phyloP scores from a whole-genome alignment of 495 filamentous ascomycete species.

The Geoglossum glabrum region DNA sequence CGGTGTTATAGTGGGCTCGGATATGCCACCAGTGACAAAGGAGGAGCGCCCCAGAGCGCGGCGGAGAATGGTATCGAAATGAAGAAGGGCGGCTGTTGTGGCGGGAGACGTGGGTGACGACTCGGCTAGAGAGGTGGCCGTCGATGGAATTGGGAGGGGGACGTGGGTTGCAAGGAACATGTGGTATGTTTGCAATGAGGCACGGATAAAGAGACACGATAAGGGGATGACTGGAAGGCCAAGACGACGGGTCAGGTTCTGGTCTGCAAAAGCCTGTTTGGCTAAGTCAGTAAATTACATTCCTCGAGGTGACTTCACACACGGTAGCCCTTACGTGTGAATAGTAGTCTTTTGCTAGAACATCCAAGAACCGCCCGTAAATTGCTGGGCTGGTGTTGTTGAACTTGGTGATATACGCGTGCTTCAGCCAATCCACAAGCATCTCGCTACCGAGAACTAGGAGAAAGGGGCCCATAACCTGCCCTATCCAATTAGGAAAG shows the following conservation, averaged over 20 bases:
- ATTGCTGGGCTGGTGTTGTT: constrained; percentile 85
- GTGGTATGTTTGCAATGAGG: constrained; percentile 89
- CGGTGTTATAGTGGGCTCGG: constrained; percentile 17
- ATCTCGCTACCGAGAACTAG: constrained; percentile 90
- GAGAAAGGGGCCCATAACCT: constrained; percentile 78
- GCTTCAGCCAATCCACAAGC: constrained; percentile 94
- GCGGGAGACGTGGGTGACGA: constrained; percentile 39
- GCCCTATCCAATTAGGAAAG: constrained; percentile 68
- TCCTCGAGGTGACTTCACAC: background rate
- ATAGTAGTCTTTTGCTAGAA: constrained; percentile 94
- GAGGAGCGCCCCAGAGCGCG: constrained; percentile 48
- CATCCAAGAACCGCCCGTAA: constrained; percentile 74
- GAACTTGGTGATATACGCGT: constrained; percentile 95
- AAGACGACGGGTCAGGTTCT: constrained; percentile 70
- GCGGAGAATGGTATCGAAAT: constrained; percentile 54
- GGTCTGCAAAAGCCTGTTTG: constrained; percentile 65
- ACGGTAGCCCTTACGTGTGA: constrained; percentile 40
- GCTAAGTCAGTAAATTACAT: constrained; percentile 5
- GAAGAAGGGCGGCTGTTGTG: constrained; percentile 49
- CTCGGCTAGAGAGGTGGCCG: constrained; percentile 41
- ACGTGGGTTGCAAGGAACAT: constrained; percentile 87
- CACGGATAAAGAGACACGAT: constrained; percentile 85
- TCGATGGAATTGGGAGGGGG: constrained; percentile 45
- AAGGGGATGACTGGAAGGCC: constrained; percentile 85
- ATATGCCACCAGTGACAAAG: constrained; percentile 28